Base-by-base conservation (phyloP, 768 basidiomycete species). In the Cyathus striatus region DNA sequence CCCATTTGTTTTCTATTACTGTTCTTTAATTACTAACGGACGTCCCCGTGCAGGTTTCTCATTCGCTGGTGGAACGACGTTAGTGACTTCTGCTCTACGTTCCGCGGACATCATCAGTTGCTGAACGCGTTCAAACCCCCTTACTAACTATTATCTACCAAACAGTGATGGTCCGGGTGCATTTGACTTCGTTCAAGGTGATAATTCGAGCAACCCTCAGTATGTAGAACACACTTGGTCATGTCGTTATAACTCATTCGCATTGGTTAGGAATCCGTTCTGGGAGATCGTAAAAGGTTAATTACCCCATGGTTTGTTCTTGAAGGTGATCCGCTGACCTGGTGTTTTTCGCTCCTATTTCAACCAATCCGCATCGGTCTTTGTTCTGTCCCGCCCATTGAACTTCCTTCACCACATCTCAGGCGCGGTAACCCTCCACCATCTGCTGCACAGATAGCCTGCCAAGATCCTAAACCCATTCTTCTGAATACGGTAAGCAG, bases 21-120 rank as follows among this genome's bases (percentile, higher is more conserved):
- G n/a, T n/a, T n/a, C 32, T 4, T 14, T 22, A 4, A 4, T 40
- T 32, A 40, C 30, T 41, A 34, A 42, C 16, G 25, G 34, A n/a
- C 47, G 44, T 41, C 41, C 50, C 30, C 34, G 17, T 23, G 14
- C 10, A 87, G 86, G 87, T 9, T 88, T 69, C 58, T 70, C 77
- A 1, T 90, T 90, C 50, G 87, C 86, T 13, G 86, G 84, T 37
- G 87, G 87, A 57, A 89, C 86, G 22, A 87, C 85, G 84, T 86
- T 45, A 61, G 76, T 60, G 21, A 20, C 13, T 33, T 24, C 24
- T 49, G 33, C 21, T 22, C 17, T 44, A 13, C 17, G 16, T 37
- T 20, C 23, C n/a, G 10, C 27, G 16, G 10, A 30, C 27, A 30
- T 30, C 27, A 16, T 16, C 27, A 16, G 16, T 16, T 30, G n/a